Evolutionary conservation across 805 yeast species (phyloP).

Genomic region (Pichia ethanolica): DNA sequence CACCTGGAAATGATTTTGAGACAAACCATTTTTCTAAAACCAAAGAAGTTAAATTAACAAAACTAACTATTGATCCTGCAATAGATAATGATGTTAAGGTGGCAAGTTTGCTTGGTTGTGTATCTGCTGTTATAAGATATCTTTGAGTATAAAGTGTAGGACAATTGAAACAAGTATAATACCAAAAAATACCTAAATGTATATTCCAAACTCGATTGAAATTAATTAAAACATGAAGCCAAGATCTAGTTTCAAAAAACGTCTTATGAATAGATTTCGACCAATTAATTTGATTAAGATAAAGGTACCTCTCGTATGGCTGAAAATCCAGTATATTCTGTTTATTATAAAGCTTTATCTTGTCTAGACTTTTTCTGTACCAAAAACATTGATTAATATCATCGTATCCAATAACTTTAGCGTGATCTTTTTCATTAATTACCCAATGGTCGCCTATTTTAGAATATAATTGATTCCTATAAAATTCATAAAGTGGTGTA

Average conservation of each 20-base stretch:
- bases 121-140: constrained; percentile 46
- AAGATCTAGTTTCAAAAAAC: constrained; percentile 63
- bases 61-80: constrained; percentile 57
- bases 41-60: constrained; percentile 50
- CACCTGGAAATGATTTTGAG: constrained; percentile 70
- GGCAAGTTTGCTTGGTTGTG: constrained; percentile 53
- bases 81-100: constrained; percentile 52
- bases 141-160: constrained; percentile 57
- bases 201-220: constrained; percentile 77
- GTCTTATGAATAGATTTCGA: constrained; percentile 62
- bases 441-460: constrained; percentile 36
- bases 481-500: constrained; percentile 64
- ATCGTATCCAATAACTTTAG: constrained; percentile 73
- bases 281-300: constrained; percentile 58
- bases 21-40: constrained; percentile 53
- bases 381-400: constrained; percentile 86
- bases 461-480: constrained; percentile 47
- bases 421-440: constrained; percentile 55
- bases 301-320: constrained; percentile 46
- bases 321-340: constrained; percentile 45
- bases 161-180: constrained; percentile 60
- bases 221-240: constrained; percentile 68
- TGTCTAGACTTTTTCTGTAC: constrained; percentile 64
- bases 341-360: constrained; percentile 39
- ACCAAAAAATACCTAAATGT: constrained; percentile 72